Evolutionary conservation across 495 filamentous ascomycete species (phyloP).

Genomic region (Darksidea phi): DNA sequence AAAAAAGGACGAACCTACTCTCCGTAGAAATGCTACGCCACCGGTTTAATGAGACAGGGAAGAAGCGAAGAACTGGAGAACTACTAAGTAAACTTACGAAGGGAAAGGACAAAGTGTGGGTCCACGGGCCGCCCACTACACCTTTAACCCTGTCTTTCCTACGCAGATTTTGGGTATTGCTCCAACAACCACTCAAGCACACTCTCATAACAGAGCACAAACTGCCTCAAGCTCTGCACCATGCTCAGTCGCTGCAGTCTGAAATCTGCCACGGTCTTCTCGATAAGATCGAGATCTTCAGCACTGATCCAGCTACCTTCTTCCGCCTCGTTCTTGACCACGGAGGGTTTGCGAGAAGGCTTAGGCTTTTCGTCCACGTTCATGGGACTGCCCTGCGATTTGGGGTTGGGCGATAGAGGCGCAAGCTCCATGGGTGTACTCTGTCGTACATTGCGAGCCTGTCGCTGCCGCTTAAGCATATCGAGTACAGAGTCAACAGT

Average conservation of each 20-base stretch:
- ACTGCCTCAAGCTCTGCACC: slow-evolving; percentile 95
- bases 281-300: slow-evolving; percentile 71
- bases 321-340: slow-evolving; percentile 23
- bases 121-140: no score
- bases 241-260: slow-evolving; percentile 85
- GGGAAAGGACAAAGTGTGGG: no score
- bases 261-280: slow-evolving; percentile 85
- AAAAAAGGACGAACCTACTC: no score
- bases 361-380: no score
- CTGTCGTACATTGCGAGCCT: slow-evolving; percentile 25
- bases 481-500: slow-evolving; percentile 92
- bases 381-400: slow-evolving; percentile 10
- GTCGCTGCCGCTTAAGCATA: slow-evolving; percentile 79
- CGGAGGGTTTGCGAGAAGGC: no score
- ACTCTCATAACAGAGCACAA: slow-evolving; percentile 94
- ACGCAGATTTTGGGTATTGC: slow-evolving; percentile 42
- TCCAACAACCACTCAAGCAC: slow-evolving; percentile 80
- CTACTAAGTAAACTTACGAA: no score
- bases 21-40: no score
- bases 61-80: no score
- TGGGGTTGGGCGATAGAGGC: neutral
- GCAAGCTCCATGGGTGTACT: slow-evolving; percentile 50
- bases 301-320: slow-evolving; percentile 53
- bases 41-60: no score
- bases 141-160: neutral